Percentiles rank a stretch among this genome's conserved stretches.
Evolutionary conservation across 75 land plant genomes (phyloP).

Genomic region (Cryptomeria japonica): DNA sequence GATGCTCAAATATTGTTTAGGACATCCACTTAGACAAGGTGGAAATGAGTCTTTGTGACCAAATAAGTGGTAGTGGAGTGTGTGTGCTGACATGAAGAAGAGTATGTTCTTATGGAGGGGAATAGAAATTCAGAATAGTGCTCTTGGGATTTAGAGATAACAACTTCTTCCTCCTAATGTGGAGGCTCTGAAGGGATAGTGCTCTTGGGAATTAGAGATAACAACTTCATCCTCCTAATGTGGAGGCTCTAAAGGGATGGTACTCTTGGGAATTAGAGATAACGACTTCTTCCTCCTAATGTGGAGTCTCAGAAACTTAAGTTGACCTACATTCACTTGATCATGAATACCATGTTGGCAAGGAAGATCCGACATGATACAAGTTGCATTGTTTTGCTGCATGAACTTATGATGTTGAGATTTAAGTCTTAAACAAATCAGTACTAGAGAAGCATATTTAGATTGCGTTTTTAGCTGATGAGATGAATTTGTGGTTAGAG

Average conservation of each 20-base stretch:
- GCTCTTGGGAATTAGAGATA: neutral
- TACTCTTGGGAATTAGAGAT: no score
- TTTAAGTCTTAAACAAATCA: no score
- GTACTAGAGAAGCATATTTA: no score
- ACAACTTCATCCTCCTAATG: neutral
- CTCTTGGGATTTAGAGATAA: neutral
- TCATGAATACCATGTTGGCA: no score
- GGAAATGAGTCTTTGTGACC: neutral
- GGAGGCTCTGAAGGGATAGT: neutral
- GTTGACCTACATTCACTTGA: neutral
- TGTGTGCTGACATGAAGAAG: neutral
- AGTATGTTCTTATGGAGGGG: no score
- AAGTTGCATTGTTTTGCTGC: neutral
- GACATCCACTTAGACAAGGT: neutral
- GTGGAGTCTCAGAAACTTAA: neutral
- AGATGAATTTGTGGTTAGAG: no score
- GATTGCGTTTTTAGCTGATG: no score
- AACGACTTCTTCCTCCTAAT: no score
- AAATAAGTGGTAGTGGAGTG: neutral
- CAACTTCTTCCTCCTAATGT: neutral
- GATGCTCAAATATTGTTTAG: neutral
- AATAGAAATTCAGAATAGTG: no score
- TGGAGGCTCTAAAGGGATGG: no score
- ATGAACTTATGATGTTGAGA: neutral
- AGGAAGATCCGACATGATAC: neutral